Percentiles rank a stretch among this genome's conserved stretches.
phyloP scores from a whole-genome alignment of 768 basidiomycete genomes.

The Rhodocollybia butyracea region DNA sequence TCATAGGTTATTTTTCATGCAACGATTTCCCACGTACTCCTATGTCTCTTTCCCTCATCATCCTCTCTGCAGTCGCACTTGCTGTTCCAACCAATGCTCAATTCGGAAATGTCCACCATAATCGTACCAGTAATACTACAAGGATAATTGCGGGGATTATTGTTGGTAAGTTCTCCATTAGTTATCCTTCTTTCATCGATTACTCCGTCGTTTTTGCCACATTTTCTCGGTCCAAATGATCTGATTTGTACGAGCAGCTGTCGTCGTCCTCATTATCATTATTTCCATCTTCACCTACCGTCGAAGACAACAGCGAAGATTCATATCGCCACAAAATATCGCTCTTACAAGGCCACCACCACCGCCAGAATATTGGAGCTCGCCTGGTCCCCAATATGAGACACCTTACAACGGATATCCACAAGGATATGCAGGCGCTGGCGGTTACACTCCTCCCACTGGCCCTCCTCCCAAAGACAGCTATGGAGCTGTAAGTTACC shows the following conservation, averaged over 20 bases:
- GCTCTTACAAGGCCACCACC: not conserved
- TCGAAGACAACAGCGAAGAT: not conserved
- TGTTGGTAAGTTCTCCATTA: not conserved
- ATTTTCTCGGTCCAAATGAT: too few species aligned
- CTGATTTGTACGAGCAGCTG: too few species aligned
- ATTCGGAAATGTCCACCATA: not conserved
- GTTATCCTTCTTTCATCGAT: not conserved
- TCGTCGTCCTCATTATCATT: not conserved
- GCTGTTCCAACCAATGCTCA: not conserved
- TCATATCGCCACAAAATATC: not conserved
- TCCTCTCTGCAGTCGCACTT: not conserved
- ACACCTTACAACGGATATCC: not conserved
- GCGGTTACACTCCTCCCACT: not conserved
- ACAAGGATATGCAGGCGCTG: not conserved
- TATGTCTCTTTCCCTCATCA: not conserved
- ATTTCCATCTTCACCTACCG: not conserved
- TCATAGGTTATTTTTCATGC: not conserved
- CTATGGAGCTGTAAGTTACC: not conserved
- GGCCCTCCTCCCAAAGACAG: not conserved
- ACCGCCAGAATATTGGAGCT: conserved; percentile 1
- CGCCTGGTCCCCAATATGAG: not conserved
- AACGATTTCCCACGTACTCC: not conserved
- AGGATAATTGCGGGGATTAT: not conserved
- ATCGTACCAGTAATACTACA: not conserved
- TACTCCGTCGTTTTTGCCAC: not conserved